Conservation (phyloP, 129 eudicot species). For the Centella asiatica region DNA sequence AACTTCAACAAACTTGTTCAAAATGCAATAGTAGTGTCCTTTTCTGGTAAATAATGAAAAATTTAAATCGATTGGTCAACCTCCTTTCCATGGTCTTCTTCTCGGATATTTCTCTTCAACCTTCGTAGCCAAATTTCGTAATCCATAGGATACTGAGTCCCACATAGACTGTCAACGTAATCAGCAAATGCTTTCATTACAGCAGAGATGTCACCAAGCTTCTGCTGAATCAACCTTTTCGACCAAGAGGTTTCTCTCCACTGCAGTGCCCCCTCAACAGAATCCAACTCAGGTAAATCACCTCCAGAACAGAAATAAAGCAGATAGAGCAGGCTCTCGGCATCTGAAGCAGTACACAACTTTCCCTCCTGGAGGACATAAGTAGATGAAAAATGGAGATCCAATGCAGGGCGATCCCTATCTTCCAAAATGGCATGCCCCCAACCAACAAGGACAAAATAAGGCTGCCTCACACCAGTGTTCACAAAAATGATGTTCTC, state of each 20-base stretch:
- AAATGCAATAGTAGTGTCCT: neutral
- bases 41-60: neutral
- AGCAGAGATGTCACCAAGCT: conserved; percentile 92
- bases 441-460: conserved; percentile 82
- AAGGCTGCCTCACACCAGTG: conserved; percentile 35
- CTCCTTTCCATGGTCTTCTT: conserved; percentile 62
- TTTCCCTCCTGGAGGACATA: conserved; percentile 97
- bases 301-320: conserved; percentile 75
- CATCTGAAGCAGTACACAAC: conserved; percentile 90
- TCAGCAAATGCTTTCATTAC: conserved; percentile 96
- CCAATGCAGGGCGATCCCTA: conserved; percentile 90
- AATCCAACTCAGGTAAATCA: conserved; percentile 76
- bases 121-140: conserved; percentile 83
- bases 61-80: conserved; percentile 35
- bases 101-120: conserved; percentile 57
- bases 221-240: conserved; percentile 82
- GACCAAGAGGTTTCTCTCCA: conserved; percentile 97
- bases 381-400: conserved; percentile 88
- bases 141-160: conserved; percentile 89
- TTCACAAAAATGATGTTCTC: conserved; percentile 69
- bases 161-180: conserved; percentile 91
- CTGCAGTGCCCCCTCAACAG: conserved; percentile 90
- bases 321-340: conserved; percentile 89
- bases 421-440: conserved; percentile 95
- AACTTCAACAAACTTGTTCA: conserved; percentile 2